Evolutionary conservation across 2,329 filamentous ascomycete species (phyloP).

Genomic region (Colletotrichum tamarilloi): DNA sequence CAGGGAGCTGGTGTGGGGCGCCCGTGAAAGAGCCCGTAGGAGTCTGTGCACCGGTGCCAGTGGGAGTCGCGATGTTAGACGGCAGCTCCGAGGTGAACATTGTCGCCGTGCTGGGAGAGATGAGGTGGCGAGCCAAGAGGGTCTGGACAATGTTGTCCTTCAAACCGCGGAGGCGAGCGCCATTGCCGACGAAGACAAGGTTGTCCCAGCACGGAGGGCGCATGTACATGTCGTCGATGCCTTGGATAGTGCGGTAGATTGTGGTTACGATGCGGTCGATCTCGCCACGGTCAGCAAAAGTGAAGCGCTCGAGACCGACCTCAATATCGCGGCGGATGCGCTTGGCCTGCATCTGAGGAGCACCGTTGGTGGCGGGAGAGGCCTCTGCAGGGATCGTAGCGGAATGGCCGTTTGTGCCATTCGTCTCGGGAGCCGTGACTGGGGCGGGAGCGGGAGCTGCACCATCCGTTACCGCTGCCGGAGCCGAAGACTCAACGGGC

Average conservation of each 20-base stretch:
- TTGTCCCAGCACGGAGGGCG: constrained; percentile 92
- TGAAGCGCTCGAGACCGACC: constrained; percentile 81
- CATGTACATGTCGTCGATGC: constrained; percentile 86
- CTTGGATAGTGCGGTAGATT: constrained; percentile 85
- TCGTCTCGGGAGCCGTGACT: constrained; percentile 33
- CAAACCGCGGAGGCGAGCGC: constrained; percentile 79
- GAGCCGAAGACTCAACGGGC: constrained; percentile 38
- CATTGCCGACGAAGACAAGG: constrained; percentile 91
- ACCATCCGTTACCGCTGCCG: constrained; percentile 33
- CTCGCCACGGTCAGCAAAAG: constrained; percentile 74
- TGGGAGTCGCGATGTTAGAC: constrained; percentile 90
- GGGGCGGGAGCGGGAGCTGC: constrained; percentile 31
- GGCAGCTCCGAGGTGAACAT: constrained; percentile 98
- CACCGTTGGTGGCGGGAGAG: constrained; percentile 38
- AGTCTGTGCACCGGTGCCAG: constrained; percentile 91
- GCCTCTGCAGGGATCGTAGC: constrained; percentile 25
- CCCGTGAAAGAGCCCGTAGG: constrained; percentile 74
- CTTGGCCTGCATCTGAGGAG: constrained; percentile 62
- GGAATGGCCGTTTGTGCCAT: constrained; percentile 35
- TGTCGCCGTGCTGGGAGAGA: constrained; percentile 91
- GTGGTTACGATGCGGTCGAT: constrained; percentile 86
- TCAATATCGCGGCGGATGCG: constrained; percentile 76
- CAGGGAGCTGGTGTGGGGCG: constrained; percentile 62
- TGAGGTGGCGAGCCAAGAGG: constrained; percentile 83
- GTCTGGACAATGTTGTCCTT: constrained; percentile 88